Evolutionary conservation across 805 yeast genomes (phyloP).

Genomic region (Tanozyma kutaoensis): DNA sequence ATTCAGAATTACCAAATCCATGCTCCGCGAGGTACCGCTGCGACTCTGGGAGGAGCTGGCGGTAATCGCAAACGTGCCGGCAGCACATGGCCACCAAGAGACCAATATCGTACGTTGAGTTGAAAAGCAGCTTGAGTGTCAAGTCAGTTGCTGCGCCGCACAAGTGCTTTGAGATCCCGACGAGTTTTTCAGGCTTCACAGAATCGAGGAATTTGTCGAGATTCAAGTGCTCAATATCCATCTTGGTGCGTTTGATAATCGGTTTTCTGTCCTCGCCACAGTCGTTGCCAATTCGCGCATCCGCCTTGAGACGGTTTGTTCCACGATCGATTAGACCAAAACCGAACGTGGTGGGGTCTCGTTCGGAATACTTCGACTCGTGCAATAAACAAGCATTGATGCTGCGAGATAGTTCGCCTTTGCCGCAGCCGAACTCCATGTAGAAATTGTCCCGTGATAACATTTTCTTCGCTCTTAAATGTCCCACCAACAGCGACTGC

Average conservation of each 20-base stretch:
- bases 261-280: slow-evolving; percentile 16
- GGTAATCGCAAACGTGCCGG: slow-evolving; percentile 65
- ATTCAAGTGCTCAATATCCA: slow-evolving; percentile 69
- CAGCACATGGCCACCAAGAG: slow-evolving; percentile 86
- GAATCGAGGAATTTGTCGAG: slow-evolving; percentile 31
- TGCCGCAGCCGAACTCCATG: slow-evolving; percentile 85
- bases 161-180: slow-evolving; percentile 74
- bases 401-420: slow-evolving; percentile 70
- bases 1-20: slow-evolving; percentile 17
- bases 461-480: slow-evolving; percentile 31
- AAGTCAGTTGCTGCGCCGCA: slow-evolving; percentile 94
- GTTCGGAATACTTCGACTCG: slow-evolving; percentile 11
- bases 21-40: slow-evolving; percentile 19
- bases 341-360: slow-evolving; percentile 10
- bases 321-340: slow-evolving; percentile 67
- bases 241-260: slow-evolving; percentile 37
- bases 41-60: slow-evolving; percentile 38
- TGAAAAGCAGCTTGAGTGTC: slow-evolving; percentile 49
- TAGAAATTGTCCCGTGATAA: slow-evolving; percentile 24
- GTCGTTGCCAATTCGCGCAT: slow-evolving; percentile 51
- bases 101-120: slow-evolving; percentile 18
- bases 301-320: slow-evolving; percentile 67
- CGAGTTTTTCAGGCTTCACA: slow-evolving; percentile 13
- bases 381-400: slow-evolving; percentile 25
- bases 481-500: slow-evolving; percentile 70